A percentile compares a stretch with the other conserved stretches of the same genome.
Conservation (phyloP, 495 filamentous ascomycete genomes). For the Umbilicaria muhlenbergii region DNA sequence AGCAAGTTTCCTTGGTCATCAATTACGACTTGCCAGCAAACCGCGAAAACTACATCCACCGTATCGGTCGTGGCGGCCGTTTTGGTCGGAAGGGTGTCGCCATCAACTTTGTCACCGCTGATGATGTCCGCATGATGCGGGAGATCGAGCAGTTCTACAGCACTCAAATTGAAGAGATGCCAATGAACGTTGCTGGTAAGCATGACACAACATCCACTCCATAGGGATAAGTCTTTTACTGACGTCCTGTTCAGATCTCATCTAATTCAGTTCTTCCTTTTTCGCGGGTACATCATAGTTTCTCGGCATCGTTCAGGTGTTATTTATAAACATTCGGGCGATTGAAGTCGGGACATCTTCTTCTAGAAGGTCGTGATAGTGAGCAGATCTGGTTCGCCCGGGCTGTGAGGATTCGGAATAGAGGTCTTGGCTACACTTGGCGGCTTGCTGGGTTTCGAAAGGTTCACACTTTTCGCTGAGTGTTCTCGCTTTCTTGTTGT, state of each 20-base stretch:
- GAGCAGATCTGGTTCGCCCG: too few relatives aligned
- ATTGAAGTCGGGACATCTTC: too few relatives aligned
- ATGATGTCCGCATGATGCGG: conserved; percentile 98
- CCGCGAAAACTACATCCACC: conserved; percentile 99
- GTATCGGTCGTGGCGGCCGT: conserved; percentile 95
- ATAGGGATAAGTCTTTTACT: neutral
- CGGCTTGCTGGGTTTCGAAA: too few relatives aligned
- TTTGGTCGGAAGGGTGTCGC: conserved; percentile 99
- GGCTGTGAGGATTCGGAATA: too few relatives aligned
- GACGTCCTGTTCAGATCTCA: conserved; percentile 26
- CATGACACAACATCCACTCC: neutral
- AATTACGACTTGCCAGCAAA: conserved; percentile 98
- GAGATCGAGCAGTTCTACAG: conserved; percentile 73
- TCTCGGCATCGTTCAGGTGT: too few relatives aligned
- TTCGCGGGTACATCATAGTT: too few relatives aligned
- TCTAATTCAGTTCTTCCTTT: conserved; percentile 21
- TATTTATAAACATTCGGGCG: too few relatives aligned
- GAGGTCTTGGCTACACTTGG: too few relatives aligned
- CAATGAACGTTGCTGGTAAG: conserved; percentile 42
- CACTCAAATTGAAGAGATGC: conserved; percentile 48
- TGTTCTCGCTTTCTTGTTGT: too few relatives aligned
- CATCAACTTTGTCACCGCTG: conserved; percentile 99
- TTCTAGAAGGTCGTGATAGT: too few relatives aligned
- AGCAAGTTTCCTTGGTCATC: conserved; percentile 98
- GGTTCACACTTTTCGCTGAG: too few relatives aligned